These are phyloP conservation scores for Tetradesmus lagerheimii DNA, from an alignment of 139 green algal species.

Conservation along the genomic window DNA sequence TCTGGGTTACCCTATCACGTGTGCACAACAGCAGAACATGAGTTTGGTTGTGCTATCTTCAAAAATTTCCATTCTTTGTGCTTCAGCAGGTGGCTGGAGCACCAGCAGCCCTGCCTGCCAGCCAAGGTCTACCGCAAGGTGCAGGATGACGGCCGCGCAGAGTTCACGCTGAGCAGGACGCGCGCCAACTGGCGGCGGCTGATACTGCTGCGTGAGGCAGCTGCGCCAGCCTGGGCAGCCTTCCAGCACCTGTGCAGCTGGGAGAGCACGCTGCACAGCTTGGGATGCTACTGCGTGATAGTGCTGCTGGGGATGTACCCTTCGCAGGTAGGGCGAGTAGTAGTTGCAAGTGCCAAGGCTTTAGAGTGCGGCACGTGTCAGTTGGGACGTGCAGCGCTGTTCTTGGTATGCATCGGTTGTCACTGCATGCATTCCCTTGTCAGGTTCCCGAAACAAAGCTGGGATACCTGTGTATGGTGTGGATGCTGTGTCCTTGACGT, in stretches of 20 bases:
- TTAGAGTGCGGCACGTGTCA: too few relatives aligned
- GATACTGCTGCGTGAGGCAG: conserved; percentile 13
- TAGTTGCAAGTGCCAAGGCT: neutral
- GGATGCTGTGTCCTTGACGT: neutral
- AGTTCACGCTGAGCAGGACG: conserved; percentile 57
- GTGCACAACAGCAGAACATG: too few relatives aligned
- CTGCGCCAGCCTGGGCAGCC: neutral
- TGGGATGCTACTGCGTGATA: conserved; percentile 17
- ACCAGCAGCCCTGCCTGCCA: conserved; percentile 5
- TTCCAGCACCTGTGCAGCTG: conserved; percentile 49
- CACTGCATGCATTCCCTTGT: too few relatives aligned
- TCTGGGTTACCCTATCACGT: too few relatives aligned
- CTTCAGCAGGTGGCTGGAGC: conserved; percentile 37
- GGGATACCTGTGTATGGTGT: neutral
- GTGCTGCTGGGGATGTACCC: conserved; percentile 42
- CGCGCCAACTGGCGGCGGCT: conserved; percentile 57
- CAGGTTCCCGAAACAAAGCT: too few relatives aligned
- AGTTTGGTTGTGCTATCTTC: too few relatives aligned
- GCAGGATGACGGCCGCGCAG: conserved; percentile 54
- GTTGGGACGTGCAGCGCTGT: too few relatives aligned
- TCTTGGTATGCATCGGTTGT: too few relatives aligned
- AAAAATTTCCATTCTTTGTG: too few relatives aligned
- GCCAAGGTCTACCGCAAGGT: conserved; percentile 39
- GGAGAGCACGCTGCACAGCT: conserved; percentile 34
- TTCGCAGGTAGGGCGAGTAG: conserved; percentile 22